Conservation (phyloP, 441 rosid species). For the Erodium texanum region DNA sequence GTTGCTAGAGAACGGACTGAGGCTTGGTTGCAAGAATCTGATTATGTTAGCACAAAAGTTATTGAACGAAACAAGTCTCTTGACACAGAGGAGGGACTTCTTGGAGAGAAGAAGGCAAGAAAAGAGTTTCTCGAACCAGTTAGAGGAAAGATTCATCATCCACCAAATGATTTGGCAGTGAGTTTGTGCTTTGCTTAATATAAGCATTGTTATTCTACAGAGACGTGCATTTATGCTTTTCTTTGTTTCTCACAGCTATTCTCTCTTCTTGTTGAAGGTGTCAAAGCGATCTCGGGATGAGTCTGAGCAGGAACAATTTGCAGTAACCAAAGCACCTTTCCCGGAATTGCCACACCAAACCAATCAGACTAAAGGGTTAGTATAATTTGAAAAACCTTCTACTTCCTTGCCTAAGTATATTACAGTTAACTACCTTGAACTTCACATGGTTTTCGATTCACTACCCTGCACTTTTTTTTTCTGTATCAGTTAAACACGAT, state of each 20-base stretch:
- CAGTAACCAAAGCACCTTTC: slow-evolving; percentile 29
- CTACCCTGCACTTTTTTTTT: too few species aligned
- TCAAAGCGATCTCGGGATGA: slow-evolving; percentile 29
- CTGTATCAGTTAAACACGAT: too few species aligned
- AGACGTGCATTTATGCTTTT: neutral
- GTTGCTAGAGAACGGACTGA: slow-evolving; percentile 24
- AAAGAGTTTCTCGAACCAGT: slow-evolving; percentile 24
- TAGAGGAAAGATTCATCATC: neutral
- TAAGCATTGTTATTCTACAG: neutral
- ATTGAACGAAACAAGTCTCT: slow-evolving; percentile 31
- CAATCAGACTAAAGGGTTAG: slow-evolving; percentile 44
- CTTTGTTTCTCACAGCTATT: slow-evolving; percentile 10
- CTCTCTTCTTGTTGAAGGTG: slow-evolving; percentile 33
- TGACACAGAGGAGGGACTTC: slow-evolving; percentile 28
- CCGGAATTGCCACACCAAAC: slow-evolving; percentile 3
- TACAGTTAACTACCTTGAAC: too few species aligned
- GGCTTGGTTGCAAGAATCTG: slow-evolving; percentile 26
- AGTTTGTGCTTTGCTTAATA: slow-evolving; percentile 23
- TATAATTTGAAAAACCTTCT: slow-evolving; percentile 4
- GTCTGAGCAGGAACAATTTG: neutral
- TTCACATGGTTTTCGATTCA: too few species aligned
- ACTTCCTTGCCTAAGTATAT: neutral
- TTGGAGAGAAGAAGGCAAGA: slow-evolving; percentile 30
- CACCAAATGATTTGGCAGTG: slow-evolving; percentile 39
- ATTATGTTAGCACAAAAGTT: slow-evolving; percentile 21